Percentiles rank a stretch among this genome's conserved stretches.
These are phyloP conservation scores for Raffaelea arxii DNA, from an alignment of 2,329 filamentous ascomycete species.

Conservation along the genomic window DNA sequence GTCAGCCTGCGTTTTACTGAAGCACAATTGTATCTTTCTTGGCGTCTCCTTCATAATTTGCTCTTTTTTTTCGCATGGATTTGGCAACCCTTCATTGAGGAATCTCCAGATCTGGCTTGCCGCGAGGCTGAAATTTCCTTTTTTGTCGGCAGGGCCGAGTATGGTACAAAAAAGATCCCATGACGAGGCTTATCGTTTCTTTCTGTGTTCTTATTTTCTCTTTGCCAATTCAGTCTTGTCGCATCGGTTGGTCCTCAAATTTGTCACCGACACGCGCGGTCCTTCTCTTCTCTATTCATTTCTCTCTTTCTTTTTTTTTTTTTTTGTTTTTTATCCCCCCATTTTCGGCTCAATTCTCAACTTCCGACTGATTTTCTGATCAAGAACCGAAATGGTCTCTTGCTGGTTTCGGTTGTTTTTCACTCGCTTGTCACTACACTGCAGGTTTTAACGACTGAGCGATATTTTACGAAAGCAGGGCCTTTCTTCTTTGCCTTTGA, in stretches of 20 bases:
- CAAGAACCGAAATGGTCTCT: no score
- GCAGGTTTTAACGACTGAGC: conserved; percentile 1
- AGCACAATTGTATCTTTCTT: conserved; percentile 9
- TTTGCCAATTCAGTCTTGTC: neutral
- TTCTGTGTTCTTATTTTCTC: conserved; percentile 6
- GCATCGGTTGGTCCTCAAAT: neutral
- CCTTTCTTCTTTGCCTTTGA: neutral
- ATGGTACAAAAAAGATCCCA: conserved; percentile 32
- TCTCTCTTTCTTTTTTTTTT: conserved; percentile 1
- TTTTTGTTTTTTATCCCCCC: neutral
- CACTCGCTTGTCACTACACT: conserved; percentile 1
- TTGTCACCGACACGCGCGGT: neutral
- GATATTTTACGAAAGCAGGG: conserved; percentile 5
- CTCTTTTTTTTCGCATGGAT: conserved; percentile 36
- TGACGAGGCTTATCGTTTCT: conserved; percentile 17
- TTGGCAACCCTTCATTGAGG: conserved; percentile 36
- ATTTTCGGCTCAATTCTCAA: neutral
- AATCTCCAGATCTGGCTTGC: conserved; percentile 51
- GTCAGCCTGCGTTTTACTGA: neutral
- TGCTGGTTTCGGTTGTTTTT: neutral
- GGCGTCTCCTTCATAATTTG: conserved; percentile 10
- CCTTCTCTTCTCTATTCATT: neutral
- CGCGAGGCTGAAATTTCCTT: conserved; percentile 41
- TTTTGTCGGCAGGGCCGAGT: conserved; percentile 34
- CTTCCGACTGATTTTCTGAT: conserved; percentile 4